Conservation (phyloP, 1,284 basidiomycete species). For the Austroboletus niveus region DNA sequence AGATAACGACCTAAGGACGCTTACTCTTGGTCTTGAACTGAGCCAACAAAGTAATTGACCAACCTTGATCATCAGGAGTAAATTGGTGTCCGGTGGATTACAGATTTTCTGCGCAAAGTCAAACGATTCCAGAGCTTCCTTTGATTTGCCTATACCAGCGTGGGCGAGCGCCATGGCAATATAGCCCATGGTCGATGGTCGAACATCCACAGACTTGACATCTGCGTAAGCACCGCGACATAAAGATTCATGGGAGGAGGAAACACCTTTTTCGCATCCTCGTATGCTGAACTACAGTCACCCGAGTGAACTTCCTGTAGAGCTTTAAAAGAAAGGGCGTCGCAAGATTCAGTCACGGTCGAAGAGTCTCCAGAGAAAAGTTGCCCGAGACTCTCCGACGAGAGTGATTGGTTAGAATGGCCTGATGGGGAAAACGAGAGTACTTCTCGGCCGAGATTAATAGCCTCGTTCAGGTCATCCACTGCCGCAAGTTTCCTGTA, state of each 20-base stretch:
- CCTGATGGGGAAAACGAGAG: too few species aligned
- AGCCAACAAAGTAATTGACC: background rate
- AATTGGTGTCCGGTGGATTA: background rate
- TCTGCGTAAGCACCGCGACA: background rate
- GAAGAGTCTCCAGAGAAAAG: too few species aligned
- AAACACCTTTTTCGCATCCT: slow-evolving; percentile 1
- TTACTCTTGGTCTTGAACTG: background rate
- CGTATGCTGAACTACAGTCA: background rate
- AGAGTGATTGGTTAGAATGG: too few species aligned
- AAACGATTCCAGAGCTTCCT: background rate
- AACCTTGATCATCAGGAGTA: slow-evolving; percentile 8
- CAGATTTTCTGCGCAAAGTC: slow-evolving; percentile 3
- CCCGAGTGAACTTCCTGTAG: background rate
- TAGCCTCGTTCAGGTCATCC: too few species aligned
- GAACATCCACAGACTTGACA: slow-evolving; percentile 3
- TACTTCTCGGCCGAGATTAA: too few species aligned
- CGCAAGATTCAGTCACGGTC: background rate
- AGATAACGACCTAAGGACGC: background rate
- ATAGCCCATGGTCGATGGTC: slow-evolving; percentile 5
- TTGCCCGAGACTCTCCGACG: too few species aligned
- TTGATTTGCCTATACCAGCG: background rate
- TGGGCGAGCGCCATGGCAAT: slow-evolving; percentile 2
- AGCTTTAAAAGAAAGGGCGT: background rate
- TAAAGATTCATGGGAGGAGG: background rate
- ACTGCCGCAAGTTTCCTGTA: too few species aligned